Conservation (phyloP, 805 yeast species). For the Yamadazyma kitorensis region DNA sequence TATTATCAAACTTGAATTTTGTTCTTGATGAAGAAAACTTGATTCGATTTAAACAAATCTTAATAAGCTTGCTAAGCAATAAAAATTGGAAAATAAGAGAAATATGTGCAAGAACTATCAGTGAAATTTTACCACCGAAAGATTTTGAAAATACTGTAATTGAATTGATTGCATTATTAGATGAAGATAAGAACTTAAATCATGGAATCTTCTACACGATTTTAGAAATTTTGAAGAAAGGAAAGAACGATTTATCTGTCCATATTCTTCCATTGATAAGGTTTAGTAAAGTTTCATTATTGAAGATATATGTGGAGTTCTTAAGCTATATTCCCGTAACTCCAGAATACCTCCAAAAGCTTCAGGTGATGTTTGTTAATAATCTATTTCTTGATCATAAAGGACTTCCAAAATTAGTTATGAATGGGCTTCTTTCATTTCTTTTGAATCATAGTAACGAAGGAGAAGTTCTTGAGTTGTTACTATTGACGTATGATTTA, state of each 20-base stretch:
- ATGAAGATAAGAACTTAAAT: slow-evolving; percentile 10
- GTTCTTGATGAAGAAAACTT: slow-evolving; percentile 40
- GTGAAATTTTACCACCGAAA: slow-evolving; percentile 20
- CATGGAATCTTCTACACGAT: slow-evolving; percentile 62
- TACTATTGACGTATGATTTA: no score
- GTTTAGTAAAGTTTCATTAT: slow-evolving; percentile 28
- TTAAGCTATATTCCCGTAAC: slow-evolving; percentile 7
- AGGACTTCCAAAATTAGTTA: slow-evolving; percentile 6
- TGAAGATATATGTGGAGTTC: slow-evolving; percentile 28
- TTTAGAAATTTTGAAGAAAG: slow-evolving; percentile 16
- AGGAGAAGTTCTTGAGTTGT: no score
- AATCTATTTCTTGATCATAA: slow-evolving; percentile 18
- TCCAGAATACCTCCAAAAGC: slow-evolving; percentile 9
- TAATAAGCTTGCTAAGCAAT: slow-evolving; percentile 49
- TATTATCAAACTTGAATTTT: slow-evolving; percentile 66
- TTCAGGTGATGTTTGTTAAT: slow-evolving; percentile 35
- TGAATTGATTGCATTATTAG: slow-evolving; percentile 39
- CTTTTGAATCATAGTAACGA: not conserved
- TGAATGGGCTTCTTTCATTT: slow-evolving; percentile 4
- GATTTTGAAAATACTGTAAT: slow-evolving; percentile 56
- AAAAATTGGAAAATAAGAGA: slow-evolving; percentile 83
- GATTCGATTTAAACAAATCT: slow-evolving; percentile 51
- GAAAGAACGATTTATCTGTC: not conserved
- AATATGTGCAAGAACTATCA: slow-evolving; percentile 72
- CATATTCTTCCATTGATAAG: not conserved